A percentile compares a stretch with the other conserved stretches of the same genome.
Conservation (phyloP, 257 asterid species). For the Phtheirospermum japonicum region DNA sequence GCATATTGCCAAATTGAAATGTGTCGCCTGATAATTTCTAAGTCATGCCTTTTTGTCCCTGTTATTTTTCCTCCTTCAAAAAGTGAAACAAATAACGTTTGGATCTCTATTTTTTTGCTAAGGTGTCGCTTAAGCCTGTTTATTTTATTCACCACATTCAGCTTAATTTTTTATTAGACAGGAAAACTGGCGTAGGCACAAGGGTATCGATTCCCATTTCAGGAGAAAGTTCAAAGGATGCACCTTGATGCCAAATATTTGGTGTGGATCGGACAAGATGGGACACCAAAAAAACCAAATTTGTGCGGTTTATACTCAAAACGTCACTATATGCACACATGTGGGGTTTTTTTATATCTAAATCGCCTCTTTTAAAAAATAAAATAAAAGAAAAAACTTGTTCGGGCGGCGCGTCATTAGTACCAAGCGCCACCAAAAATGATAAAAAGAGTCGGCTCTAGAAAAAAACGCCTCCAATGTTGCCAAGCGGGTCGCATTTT, state of each 20-base stretch:
- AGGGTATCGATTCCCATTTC: constrained; percentile 54
- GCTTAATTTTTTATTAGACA: no score
- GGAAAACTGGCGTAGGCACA: constrained; percentile 48
- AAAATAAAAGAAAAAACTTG: no score
- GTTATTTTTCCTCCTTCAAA: not conserved
- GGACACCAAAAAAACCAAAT: no score
- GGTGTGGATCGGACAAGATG: constrained; percentile 52
- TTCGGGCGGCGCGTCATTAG: no score
- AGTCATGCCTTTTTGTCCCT: not conserved
- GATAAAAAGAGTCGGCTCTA: no score
- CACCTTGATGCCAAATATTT: constrained; percentile 47
- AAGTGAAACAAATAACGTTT: not conserved
- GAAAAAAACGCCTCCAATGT: no score
- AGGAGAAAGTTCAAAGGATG: constrained; percentile 49
- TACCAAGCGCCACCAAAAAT: no score
- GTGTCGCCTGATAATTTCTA: not conserved
- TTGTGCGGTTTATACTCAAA: no score
- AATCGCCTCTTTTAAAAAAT: no score
- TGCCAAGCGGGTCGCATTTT: no score
- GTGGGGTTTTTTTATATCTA: no score
- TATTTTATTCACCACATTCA: not conserved
- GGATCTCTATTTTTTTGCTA: not conserved
- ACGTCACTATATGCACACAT: no score
- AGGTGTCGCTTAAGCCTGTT: not conserved
- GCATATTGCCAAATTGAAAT: not conserved